A percentile compares a stretch with the other conserved stretches of the same genome.
phyloP scores from a whole-genome alignment of 169 alveolate genomes.

The Babesia bovis region DNA sequence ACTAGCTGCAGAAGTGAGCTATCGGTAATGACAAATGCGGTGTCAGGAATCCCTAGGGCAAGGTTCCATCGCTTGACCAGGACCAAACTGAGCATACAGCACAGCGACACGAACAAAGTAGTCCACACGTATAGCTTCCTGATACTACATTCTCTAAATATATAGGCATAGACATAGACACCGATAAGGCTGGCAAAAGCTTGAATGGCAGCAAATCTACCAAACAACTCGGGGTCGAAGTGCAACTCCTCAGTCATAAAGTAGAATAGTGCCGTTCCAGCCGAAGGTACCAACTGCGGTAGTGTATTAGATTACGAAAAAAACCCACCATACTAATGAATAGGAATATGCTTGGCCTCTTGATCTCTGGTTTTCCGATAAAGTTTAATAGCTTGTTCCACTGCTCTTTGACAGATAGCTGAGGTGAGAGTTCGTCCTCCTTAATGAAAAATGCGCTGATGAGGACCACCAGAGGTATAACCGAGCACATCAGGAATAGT shows the following conservation, averaged over 20 bases:
- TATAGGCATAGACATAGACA: slow-evolving; percentile 69
- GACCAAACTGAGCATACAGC: slow-evolving; percentile 75
- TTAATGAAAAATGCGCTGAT: slow-evolving; percentile 70
- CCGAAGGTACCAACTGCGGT: slow-evolving; percentile 83
- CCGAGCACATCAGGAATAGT: slow-evolving; percentile 77
- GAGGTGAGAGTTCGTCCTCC: slow-evolving; percentile 58
- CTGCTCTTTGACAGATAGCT: slow-evolving; percentile 52
- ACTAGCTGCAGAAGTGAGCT: slow-evolving; percentile 79
- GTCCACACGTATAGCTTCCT: slow-evolving; percentile 75
- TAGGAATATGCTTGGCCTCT: slow-evolving; percentile 51
- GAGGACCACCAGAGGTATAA: slow-evolving; percentile 75
- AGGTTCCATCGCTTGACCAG: slow-evolving; percentile 79
- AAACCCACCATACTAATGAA: slow-evolving; percentile 57
- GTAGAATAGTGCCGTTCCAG: slow-evolving; percentile 84
- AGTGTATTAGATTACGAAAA: background rate
- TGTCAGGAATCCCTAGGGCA: slow-evolving; percentile 77
- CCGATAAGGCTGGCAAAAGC: slow-evolving; percentile 82
- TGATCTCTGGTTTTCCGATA: slow-evolving; percentile 55
- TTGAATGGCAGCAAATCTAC: slow-evolving; percentile 81
- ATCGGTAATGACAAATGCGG: slow-evolving; percentile 83
- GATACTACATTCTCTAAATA: slow-evolving; percentile 71
- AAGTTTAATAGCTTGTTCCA: slow-evolving; percentile 36
- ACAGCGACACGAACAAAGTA: slow-evolving; percentile 76
- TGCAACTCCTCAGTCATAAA: slow-evolving; percentile 84
- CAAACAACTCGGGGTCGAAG: slow-evolving; percentile 82